Evolutionary conservation across 371 early-diverging fungal species (phyloP).

Genomic region (Capillidium rhysosporum): DNA sequence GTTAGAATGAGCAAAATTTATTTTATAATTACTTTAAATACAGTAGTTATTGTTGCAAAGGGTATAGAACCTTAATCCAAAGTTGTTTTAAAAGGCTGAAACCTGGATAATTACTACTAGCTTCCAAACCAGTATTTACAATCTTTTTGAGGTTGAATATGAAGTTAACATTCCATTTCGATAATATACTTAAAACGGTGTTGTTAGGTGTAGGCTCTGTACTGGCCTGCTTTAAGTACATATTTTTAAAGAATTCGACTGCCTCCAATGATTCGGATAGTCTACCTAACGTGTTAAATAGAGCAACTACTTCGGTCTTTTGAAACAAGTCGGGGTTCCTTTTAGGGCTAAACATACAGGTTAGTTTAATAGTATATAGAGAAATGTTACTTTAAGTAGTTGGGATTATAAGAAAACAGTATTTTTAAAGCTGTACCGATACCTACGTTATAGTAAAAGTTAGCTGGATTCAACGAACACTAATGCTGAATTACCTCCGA

Average conservation of each 20-base stretch:
- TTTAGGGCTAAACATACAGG: slow-evolving; percentile 17
- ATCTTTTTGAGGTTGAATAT: too few relatives aligned
- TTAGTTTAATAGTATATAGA: not conserved
- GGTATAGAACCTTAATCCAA: too few relatives aligned
- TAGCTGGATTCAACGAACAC: not conserved
- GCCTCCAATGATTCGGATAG: slow-evolving; percentile 56
- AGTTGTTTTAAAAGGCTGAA: too few relatives aligned
- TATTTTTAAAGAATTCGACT: slow-evolving; percentile 41
- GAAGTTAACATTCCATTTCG: too few relatives aligned
- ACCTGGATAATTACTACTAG: too few relatives aligned
- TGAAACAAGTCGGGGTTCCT: slow-evolving; percentile 30
- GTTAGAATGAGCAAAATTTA: too few relatives aligned
- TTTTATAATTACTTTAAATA: too few relatives aligned
- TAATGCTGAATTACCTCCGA: slow-evolving; percentile 33
- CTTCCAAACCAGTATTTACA: too few relatives aligned
- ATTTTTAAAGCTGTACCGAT: slow-evolving; percentile 88
- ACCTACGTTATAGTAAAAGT: not conserved
- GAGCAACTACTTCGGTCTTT: slow-evolving; percentile 74
- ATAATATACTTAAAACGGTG: too few relatives aligned
- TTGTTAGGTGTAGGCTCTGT: too few relatives aligned
- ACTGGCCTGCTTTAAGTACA: slow-evolving; percentile 18
- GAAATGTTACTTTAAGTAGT: slow-evolving; percentile 24
- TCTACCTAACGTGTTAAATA: slow-evolving; percentile 76
- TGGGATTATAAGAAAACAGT: slow-evolving; percentile 71
- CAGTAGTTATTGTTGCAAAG: too few relatives aligned